Evolutionary conservation across 2,329 filamentous ascomycete genomes (phyloP).

Genomic region (Penicillium verrucosum): DNA sequence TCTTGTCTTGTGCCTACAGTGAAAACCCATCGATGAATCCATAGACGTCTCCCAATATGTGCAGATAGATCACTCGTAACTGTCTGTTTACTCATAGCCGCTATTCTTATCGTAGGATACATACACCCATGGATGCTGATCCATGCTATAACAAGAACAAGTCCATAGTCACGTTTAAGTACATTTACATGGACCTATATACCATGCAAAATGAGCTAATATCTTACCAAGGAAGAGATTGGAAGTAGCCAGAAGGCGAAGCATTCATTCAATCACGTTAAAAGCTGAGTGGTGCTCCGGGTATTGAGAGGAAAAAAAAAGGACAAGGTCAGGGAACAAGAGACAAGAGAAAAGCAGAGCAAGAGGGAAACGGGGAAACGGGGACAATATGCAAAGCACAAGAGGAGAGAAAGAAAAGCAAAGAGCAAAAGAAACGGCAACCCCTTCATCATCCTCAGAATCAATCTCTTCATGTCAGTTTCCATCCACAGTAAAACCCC

Average conservation of each 20-base stretch:
- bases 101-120: background rate
- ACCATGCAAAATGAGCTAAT: background rate
- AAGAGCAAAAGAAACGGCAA: background rate
- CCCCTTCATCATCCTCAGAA: background rate
- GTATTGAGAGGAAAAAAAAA: conserved; percentile 5
- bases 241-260: background rate
- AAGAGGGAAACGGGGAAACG: background rate
- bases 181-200: background rate
- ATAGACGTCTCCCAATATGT: background rate
- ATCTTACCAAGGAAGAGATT: background rate
- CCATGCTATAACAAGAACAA: background rate
- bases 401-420: background rate
- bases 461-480: background rate
- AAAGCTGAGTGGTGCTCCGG: conserved; percentile 2
- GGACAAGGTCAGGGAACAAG: background rate
- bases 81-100: background rate
- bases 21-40: background rate
- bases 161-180: background rate
- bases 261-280: conserved; percentile 1
- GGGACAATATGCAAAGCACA: conserved; percentile 1
- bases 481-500: background rate
- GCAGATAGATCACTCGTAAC: background rate
- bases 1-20: background rate
- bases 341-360: background rate
- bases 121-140: background rate